Conservation (phyloP, 2,329 filamentous ascomycete species). For the Macroventuria anomochaeta region DNA sequence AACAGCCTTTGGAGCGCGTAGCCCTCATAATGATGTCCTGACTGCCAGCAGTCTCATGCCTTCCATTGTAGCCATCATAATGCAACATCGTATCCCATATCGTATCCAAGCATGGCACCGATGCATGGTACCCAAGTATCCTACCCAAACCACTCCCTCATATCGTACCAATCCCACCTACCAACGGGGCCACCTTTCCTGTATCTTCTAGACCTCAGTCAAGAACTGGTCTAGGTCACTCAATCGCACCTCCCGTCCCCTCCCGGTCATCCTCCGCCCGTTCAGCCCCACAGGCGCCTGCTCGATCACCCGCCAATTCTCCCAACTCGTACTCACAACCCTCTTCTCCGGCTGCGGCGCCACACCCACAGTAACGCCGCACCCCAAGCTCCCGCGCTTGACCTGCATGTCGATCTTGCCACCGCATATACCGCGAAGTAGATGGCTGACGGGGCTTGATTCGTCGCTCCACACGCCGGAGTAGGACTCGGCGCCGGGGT, state of each 20-base stretch:
- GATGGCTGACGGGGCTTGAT: slow-evolving; percentile 41
- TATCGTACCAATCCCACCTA: neutral
- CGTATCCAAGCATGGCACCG: neutral
- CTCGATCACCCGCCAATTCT: slow-evolving; percentile 27
- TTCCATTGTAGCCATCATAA: slow-evolving; percentile 14
- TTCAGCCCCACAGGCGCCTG: slow-evolving; percentile 1
- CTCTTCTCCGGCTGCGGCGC: slow-evolving; percentile 24
- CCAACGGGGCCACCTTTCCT: neutral
- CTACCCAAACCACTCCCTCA: neutral
- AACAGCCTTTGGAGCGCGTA: slow-evolving; percentile 9
- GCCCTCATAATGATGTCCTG: slow-evolving; percentile 9
- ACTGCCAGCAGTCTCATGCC: slow-evolving; percentile 16
- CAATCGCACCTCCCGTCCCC: slow-evolving; percentile 6
- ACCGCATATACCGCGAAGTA: slow-evolving; percentile 46
- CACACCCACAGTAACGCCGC: slow-evolving; percentile 22
- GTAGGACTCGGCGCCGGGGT: slow-evolving; percentile 49
- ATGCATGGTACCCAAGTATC: neutral
- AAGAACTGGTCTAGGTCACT: slow-evolving; percentile 17
- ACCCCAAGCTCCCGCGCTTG: slow-evolving; percentile 23
- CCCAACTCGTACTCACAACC: slow-evolving; percentile 35
- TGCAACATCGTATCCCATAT: slow-evolving; percentile 12
- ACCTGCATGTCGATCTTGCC: slow-evolving; percentile 45
- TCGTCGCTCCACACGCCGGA: slow-evolving; percentile 50
- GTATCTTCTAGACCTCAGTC: slow-evolving; percentile 7
- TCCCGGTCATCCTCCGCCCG: neutral